phyloP scores from a whole-genome alignment of 768 basidiomycete species.

The Leccinum aurantiacum region DNA sequence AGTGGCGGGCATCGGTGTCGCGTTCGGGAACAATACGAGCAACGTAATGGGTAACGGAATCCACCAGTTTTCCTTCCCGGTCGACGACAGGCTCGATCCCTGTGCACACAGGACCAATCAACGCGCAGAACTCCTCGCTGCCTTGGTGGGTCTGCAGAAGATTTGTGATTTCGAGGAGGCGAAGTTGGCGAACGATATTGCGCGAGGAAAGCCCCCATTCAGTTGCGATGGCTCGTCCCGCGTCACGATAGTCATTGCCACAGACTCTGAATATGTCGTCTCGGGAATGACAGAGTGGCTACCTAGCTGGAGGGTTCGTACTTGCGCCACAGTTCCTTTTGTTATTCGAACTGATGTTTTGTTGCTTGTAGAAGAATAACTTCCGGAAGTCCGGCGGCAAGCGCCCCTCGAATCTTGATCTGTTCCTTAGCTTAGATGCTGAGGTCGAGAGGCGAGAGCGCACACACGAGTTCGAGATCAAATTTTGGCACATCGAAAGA shows the following conservation, averaged over 20 bases:
- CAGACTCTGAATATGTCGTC: conserved; percentile 12
- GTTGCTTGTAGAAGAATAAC: background rate
- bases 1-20: background rate
- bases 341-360: background rate
- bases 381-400: background rate
- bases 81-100: background rate
- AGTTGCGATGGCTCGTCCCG: background rate
- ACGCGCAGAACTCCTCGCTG: conserved; percentile 2
- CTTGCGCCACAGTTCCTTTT: background rate
- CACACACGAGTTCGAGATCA: conserved; percentile 12
- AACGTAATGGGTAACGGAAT: background rate
- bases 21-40: background rate
- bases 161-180: conserved; percentile 26
- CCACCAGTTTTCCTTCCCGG: conserved; percentile 2
- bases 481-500: conserved; percentile 29
- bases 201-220: background rate
- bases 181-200: background rate
- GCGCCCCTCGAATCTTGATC: conserved; percentile 7
- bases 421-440: conserved; percentile 7
- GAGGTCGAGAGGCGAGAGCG: background rate
- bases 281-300: conserved; percentile 11
- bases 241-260: background rate
- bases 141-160: conserved; percentile 20
- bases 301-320: conserved; percentile 8
- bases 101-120: background rate